Evolutionary conservation across 495 filamentous ascomycete genomes (phyloP), one percentile per base, ranked within the genome.

Genomic region (Schizothecium vesticola): DNA sequence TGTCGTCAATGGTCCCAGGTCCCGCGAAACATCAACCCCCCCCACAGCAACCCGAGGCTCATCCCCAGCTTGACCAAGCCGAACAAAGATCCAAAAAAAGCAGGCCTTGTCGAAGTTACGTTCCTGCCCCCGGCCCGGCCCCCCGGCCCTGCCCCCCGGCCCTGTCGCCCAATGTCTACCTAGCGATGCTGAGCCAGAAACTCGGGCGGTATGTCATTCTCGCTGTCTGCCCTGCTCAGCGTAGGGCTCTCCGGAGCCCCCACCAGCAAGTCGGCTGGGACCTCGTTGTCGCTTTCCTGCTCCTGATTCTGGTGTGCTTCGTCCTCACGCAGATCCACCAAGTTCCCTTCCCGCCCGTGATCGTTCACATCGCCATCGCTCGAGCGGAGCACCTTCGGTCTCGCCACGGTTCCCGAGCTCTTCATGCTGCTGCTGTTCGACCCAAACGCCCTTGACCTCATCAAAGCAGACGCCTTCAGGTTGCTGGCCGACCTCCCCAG

Each of bases 201-300:
- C 62, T 82, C 81, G 0, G 74, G 73, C 23, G 81, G 79, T 11
- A 83, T 74, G 33, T 78, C 80, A 31, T 79, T 77, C 58, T 75
- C 74, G 67, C 75, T 78, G 71, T 73, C 74, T 5, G 59, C 56
- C 22, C 61, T 75, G 72, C 64, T 75, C 28, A 68, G 43, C 8
- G 29, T 26, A 8, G 59, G 67, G 21, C 64, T 65, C 25, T 60
- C 59, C 1, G 62, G 66, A 5, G 59, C 67, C 6, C 29, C 56
- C 6, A 68, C 73, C 9, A 81, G 70, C 13, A 82, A 68, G 19
- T 76, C 78, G 7, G 70, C 71, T 1, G 79, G 80, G 26, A 82
- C 79, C 63, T 81, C 81, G 24, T 79, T 78, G 31, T 75, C 76
- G 67, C 75, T 78, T 68, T 73, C 74, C n/a, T 59, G 55, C 29